Evolutionary conservation across 176 grass and related monocot genomes (phyloP), one percentile per base, ranked within the genome.

Genomic region (Zea luxurians): DNA sequence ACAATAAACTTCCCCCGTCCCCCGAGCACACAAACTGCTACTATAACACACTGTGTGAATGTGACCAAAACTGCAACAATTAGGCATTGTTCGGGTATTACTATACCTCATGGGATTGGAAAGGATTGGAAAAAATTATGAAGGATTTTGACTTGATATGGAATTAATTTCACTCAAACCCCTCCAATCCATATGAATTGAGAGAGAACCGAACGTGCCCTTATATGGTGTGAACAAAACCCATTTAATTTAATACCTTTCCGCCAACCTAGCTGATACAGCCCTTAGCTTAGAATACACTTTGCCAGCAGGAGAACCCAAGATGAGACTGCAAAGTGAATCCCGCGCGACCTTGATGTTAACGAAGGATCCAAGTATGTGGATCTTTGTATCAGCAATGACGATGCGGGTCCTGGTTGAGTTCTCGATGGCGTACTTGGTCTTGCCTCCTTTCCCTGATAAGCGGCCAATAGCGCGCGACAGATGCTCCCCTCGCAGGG

Each of bases 321-420:
- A 75, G 83, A 98, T 98, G 20, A 98, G 91, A 50, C 91, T 92
- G 80, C 91, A 94, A 11, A 98, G 87, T 13, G 95, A 98, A 83
- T 98, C 95, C 18, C 89, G 66, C 0, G 95, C 95, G 55, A 97
- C 87, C 85, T 97, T 97, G 63, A 98, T 97, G 86, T 98, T 97
- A 54, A 97, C 81, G 52, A 97, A 97, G 44, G 93, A 97, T 16
- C 93, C 93, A 10, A 97, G 83, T 82, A 97, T 97, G 75, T 97
- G 93, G 48, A 97, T 93, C 86, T 93, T 97, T 6, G 88, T 87
- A 75, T 97, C 88, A 6, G 93, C 93, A 5, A 97, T 91, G 6
- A 97, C 93, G 45, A 97, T 97, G 5, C 91, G 88, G 2, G 93
- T 97, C 44, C 91, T 92, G 4, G 93, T 97, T 48, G 93, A 87